Conservation (phyloP, 495 filamentous ascomycete species). For the Aspergillus campestris region DNA sequence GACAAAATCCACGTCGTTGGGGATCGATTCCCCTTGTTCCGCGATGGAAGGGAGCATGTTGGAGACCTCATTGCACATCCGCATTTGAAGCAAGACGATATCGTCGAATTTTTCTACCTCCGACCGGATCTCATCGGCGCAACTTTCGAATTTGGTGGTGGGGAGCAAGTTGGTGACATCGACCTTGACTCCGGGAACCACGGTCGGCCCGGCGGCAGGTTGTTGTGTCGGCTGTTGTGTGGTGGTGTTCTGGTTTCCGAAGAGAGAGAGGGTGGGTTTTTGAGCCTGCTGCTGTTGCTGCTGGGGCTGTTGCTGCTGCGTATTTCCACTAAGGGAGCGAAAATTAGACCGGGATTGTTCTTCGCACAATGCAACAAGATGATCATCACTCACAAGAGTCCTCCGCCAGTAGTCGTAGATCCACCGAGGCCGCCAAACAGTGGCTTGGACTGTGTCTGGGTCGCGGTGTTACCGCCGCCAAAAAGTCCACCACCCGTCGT, state of each 20-base stretch:
- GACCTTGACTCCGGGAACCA: slow-evolving; percentile 62
- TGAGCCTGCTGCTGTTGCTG: slow-evolving; percentile 29
- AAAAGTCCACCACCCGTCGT: slow-evolving; percentile 28
- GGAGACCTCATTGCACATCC: slow-evolving; percentile 37
- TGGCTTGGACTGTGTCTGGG: slow-evolving; percentile 32
- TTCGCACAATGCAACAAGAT: slow-evolving; percentile 5
- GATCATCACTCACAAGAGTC: slow-evolving; percentile 43
- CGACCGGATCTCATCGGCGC: slow-evolving; percentile 72
- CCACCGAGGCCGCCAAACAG: slow-evolving; percentile 23
- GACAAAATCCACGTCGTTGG: slow-evolving; percentile 67
- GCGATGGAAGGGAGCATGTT: slow-evolving; percentile 50
- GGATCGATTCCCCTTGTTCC: slow-evolving; percentile 54
- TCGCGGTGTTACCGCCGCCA: slow-evolving; percentile 22
- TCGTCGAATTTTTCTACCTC: slow-evolving; percentile 67
- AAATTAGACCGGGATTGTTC: not conserved
- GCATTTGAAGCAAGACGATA: slow-evolving; percentile 61
- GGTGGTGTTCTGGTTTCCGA: slow-evolving; percentile 25
- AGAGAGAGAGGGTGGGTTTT: slow-evolving; percentile 34
- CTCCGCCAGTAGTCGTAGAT: slow-evolving; percentile 22
- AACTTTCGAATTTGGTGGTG: slow-evolving; percentile 85
- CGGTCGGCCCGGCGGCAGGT: slow-evolving; percentile 31
- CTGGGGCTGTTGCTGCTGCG: slow-evolving; percentile 18
- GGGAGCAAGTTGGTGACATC: slow-evolving; percentile 66
- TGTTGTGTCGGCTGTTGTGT: slow-evolving; percentile 41
- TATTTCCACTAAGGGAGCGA: slow-evolving; percentile 3